Conservation (phyloP, 176 grass and related monocot genomes). For the Raddia distichophylla region DNA sequence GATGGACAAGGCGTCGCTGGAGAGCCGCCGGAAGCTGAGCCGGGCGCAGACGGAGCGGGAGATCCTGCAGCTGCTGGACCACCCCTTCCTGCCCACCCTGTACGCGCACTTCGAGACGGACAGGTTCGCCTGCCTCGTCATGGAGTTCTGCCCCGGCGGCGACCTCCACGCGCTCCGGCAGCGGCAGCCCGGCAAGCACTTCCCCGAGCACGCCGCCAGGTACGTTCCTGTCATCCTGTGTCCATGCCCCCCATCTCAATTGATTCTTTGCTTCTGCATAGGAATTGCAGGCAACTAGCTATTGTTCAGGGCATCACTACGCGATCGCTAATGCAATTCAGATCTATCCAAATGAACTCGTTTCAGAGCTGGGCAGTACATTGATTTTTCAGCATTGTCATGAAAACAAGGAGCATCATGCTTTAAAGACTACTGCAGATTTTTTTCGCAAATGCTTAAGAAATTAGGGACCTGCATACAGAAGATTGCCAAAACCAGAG, state of each 20-base stretch:
- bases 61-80: slow-evolving; percentile 74
- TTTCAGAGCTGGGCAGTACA: not conserved
- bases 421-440: not conserved
- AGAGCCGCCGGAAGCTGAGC: slow-evolving; percentile 63
- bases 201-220: slow-evolving; percentile 70
- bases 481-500: not conserved
- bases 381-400: not conserved
- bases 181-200: slow-evolving; percentile 67
- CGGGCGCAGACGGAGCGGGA: slow-evolving; percentile 64
- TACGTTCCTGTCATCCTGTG: not conserved
- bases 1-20: slow-evolving; percentile 77
- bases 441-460: not conserved
- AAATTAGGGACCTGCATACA: not conserved
- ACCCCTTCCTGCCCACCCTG: slow-evolving; percentile 69
- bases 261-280: not conserved
- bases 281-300: not conserved
- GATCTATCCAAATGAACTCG: not conserved
- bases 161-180: slow-evolving; percentile 91
- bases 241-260: not conserved
- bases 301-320: not conserved
- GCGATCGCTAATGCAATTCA: not conserved
- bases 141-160: slow-evolving; percentile 97
- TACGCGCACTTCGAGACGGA: slow-evolving; percentile 71
- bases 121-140: slow-evolving; percentile 84
- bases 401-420: not conserved